A percentile compares a stretch with the other conserved stretches of the same genome.
phyloP scores from a whole-genome alignment of 2,329 filamentous ascomycete species.

The Tolypocladium inflatum region DNA sequence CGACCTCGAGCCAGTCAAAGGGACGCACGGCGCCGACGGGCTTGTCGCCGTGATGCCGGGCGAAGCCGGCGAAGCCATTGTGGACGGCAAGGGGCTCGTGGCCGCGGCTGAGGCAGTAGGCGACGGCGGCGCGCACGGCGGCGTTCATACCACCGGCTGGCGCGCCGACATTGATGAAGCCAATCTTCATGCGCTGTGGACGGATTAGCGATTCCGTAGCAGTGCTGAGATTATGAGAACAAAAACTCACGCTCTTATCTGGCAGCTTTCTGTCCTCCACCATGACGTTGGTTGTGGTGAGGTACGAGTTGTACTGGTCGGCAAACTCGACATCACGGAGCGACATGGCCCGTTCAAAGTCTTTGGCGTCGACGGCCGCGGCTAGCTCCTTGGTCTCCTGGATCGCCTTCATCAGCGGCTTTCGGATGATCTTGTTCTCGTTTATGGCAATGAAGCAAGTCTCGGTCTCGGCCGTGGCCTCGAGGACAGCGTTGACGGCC shows the following conservation, averaged over 20 bases:
- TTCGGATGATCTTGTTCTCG: constrained; percentile 94
- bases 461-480: constrained; percentile 78
- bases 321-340: constrained; percentile 88
- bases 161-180: constrained; percentile 93
- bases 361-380: constrained; percentile 69
- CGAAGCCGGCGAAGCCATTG: constrained; percentile 92
- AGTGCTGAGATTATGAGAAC: too few relatives aligned
- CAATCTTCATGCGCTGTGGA: constrained; percentile 72
- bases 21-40: constrained; percentile 75
- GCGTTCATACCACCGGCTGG: constrained; percentile 98
- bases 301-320: constrained; percentile 84
- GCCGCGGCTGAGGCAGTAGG: constrained; percentile 85
- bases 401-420: constrained; percentile 83
- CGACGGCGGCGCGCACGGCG: constrained; percentile 83
- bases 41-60: constrained; percentile 78
- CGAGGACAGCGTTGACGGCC: constrained; percentile 83
- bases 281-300: constrained; percentile 79
- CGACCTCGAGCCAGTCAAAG: constrained; percentile 88
- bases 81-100: constrained; percentile 89
- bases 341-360: constrained; percentile 81
- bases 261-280: constrained; percentile 59
- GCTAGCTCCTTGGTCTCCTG: constrained; percentile 76
- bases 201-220: constrained; percentile 16
- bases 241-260: constrained; percentile 52
- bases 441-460: constrained; percentile 94